Percentiles rank a stretch among this genome's conserved stretches.
Evolutionary conservation across 176 grass and related monocot species (phyloP).

Genomic region (Canna indica): DNA sequence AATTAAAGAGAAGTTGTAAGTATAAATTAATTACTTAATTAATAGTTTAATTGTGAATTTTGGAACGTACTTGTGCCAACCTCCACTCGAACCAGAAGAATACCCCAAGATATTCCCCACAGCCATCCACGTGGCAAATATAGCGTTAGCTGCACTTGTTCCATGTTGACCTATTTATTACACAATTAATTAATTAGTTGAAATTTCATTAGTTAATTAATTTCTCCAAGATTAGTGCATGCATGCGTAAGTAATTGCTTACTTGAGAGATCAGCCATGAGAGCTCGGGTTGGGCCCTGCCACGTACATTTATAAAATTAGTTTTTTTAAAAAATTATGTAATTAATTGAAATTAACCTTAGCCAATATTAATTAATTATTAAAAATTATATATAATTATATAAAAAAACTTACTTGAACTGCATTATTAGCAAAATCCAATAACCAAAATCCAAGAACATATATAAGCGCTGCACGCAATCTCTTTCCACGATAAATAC

Average conservation of each 20-base stretch:
- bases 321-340: too few species aligned
- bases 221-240: too few species aligned
- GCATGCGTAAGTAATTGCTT: too few species aligned
- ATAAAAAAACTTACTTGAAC: conserved; percentile 44
- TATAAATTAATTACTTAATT: too few species aligned
- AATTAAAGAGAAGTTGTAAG: too few species aligned
- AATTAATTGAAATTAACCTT: too few species aligned
- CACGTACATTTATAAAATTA: too few species aligned
- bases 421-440: conserved; percentile 88
- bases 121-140: conserved; percentile 97
- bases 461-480: conserved; percentile 75
- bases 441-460: conserved; percentile 83
- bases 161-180: conserved; percentile 46
- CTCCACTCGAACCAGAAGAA: conserved; percentile 70
- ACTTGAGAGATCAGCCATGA: conserved; percentile 88
- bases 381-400: too few species aligned
- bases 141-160: conserved; percentile 62
- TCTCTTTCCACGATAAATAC: conserved; percentile 55
- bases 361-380: too few species aligned
- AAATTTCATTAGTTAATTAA: too few species aligned
- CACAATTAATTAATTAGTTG: too few species aligned
- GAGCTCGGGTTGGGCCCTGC: conserved; percentile 69
- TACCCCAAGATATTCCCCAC: conserved; percentile 91
- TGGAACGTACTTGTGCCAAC: conserved; percentile 75
- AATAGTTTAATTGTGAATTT: background rate